A percentile compares a stretch with the other conserved stretches of the same genome.
Conservation (phyloP, 441 rosid species). For the California macrophylla region DNA sequence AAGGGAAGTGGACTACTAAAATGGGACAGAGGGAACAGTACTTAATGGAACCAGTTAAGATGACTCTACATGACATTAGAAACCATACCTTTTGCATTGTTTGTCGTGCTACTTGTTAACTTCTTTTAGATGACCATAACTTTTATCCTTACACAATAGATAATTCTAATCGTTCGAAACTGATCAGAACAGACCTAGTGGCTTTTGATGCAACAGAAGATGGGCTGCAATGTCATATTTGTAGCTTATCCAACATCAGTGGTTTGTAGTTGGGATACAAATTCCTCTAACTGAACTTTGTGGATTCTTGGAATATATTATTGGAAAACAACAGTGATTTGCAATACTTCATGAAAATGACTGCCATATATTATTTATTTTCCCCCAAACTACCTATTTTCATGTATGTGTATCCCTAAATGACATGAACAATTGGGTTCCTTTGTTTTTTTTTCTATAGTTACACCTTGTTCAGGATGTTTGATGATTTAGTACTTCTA, state of each 20-base stretch:
- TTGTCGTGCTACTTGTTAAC: background rate
- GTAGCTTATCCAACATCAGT: background rate
- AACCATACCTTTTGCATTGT: background rate
- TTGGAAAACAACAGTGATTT: background rate
- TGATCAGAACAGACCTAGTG: background rate
- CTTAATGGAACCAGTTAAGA: background rate
- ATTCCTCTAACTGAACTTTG: conserved; percentile 2
- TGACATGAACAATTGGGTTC: background rate
- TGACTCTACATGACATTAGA: background rate
- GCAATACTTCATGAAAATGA: background rate
- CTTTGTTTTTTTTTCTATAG: conserved; percentile 33
- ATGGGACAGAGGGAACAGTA: background rate
- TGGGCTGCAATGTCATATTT: conserved; percentile 1
- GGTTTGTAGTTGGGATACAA: background rate
- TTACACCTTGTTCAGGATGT: conserved; percentile 81
- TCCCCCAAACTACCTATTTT: background rate
- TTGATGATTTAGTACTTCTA: conserved; percentile 87
- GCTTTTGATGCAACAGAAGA: background rate
- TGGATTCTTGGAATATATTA: background rate
- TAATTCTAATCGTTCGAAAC: background rate
- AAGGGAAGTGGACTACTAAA: background rate
- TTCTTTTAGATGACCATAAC: background rate
- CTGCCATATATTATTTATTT: background rate
- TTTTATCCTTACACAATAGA: background rate
- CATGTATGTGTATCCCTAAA: background rate